Evolutionary conservation across 2,329 filamentous ascomycete species (phyloP).

Genomic region (Aspergillus ustus): DNA sequence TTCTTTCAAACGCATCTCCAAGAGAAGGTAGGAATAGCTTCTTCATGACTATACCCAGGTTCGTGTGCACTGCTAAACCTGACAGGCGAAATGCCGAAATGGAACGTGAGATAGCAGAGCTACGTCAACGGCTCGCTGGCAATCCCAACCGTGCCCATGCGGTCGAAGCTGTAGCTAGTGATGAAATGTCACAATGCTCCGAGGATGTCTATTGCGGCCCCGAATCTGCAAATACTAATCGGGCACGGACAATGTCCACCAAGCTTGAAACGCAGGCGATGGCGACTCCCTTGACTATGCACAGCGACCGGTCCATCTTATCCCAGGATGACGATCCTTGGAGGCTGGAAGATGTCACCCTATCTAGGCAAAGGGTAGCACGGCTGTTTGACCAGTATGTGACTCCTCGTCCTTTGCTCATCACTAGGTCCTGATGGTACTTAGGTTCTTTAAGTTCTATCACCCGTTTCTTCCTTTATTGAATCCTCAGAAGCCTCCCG

Average conservation of each 20-base stretch:
- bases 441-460: slow-evolving; percentile 65
- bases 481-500: slow-evolving; percentile 58
- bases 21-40: slow-evolving; percentile 50
- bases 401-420: background rate
- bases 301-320: slow-evolving; percentile 38
- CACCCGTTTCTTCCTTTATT: slow-evolving; percentile 67
- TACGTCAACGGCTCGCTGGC: slow-evolving; percentile 49
- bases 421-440: background rate
- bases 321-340: slow-evolving; percentile 49
- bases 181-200: slow-evolving; percentile 40
- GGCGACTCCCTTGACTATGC: slow-evolving; percentile 38
- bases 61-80: slow-evolving; percentile 12
- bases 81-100: slow-evolving; percentile 65
- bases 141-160: slow-evolving; percentile 29
- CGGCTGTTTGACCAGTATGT: slow-evolving; percentile 50
- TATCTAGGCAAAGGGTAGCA: slow-evolving; percentile 44
- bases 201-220: slow-evolving; percentile 40
- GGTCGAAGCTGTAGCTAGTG: slow-evolving; percentile 32
- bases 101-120: slow-evolving; percentile 60
- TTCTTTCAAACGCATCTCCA: slow-evolving; percentile 69
- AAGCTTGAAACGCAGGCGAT: slow-evolving; percentile 40
- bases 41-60: background rate
- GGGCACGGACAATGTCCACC: slow-evolving; percentile 37
- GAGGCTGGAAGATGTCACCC: slow-evolving; percentile 54
- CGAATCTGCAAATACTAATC: slow-evolving; percentile 34